Conservation (phyloP, 2,329 filamentous ascomycete genomes). For the Ophiosphaerella herpotricha region DNA sequence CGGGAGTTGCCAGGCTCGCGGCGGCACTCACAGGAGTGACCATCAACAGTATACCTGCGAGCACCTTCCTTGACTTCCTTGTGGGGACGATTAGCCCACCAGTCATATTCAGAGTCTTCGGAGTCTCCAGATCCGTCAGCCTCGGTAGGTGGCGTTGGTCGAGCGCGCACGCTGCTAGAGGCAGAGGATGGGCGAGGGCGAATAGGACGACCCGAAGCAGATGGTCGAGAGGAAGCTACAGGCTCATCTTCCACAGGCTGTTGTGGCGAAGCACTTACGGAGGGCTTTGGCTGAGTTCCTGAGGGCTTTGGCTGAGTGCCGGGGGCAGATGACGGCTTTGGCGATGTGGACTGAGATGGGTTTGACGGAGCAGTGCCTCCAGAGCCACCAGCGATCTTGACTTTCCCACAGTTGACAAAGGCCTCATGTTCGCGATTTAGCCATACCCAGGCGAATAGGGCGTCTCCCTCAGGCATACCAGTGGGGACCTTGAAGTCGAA, state of each 20-base stretch:
- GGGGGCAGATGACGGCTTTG: constrained; percentile 13
- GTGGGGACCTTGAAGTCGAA: constrained; percentile 53
- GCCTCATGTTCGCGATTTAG: constrained; percentile 24
- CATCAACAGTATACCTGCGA: constrained; percentile 32
- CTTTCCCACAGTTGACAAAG: constrained; percentile 52
- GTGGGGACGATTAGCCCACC: constrained; percentile 10
- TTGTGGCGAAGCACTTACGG: background rate
- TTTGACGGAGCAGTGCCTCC: constrained; percentile 20
- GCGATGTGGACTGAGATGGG: constrained; percentile 8
- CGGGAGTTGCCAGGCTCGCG: constrained; percentile 24
- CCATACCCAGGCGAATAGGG: constrained; percentile 55
- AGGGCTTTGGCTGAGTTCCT: constrained; percentile 11
- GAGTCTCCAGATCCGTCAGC: constrained; percentile 5
- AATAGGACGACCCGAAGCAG: background rate
- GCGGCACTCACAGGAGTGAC: constrained; percentile 37
- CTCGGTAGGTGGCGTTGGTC: constrained; percentile 10
- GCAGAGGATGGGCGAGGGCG: background rate
- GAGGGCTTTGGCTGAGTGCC: constrained; percentile 1
- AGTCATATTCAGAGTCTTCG: constrained; percentile 5
- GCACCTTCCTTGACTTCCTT: constrained; percentile 13
- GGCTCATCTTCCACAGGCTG: background rate
- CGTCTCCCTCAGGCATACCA: constrained; percentile 49
- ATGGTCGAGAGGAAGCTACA: constrained; percentile 1
- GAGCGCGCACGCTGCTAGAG: too few species aligned
- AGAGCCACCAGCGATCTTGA: constrained; percentile 45